phyloP scores from a whole-genome alignment of 2,329 filamentous ascomycete species.

The Ilyonectria robusta region DNA sequence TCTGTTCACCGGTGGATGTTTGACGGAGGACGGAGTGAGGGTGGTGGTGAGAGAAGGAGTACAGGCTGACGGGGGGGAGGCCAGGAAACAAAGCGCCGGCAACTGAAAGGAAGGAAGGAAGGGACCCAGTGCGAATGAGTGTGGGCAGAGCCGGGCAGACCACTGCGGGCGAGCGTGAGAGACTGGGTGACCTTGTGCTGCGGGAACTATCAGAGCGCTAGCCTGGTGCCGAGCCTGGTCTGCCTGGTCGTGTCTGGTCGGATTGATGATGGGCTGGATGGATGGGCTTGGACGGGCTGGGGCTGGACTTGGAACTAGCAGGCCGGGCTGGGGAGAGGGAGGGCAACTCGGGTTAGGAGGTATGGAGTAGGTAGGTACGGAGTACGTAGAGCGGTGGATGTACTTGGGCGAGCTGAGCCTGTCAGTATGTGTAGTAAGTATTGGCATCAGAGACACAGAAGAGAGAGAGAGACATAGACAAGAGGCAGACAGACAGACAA shows the following conservation, averaged over 20 bases:
- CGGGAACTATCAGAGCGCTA: conserved; percentile 28
- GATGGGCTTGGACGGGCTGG: neutral
- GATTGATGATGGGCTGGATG: neutral
- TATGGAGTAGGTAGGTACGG: neutral
- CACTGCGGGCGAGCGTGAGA: neutral
- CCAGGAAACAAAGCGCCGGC: conserved; percentile 9
- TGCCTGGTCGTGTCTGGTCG: conserved; percentile 5
- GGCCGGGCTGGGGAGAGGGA: neutral
- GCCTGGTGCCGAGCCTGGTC: conserved; percentile 15
- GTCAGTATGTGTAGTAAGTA: too few relatives aligned
- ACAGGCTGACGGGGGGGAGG: conserved; percentile 7
- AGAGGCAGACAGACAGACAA: neutral
- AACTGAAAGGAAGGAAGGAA: conserved; percentile 12
- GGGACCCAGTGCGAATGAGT: conserved; percentile 16
- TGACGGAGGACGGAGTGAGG: conserved; percentile 14
- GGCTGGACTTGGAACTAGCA: neutral
- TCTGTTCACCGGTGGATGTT: conserved; percentile 1
- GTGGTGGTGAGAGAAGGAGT: neutral
- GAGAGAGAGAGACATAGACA: neutral
- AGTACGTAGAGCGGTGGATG: too few relatives aligned
- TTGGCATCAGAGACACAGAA: neutral
- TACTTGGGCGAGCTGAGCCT: too few relatives aligned
- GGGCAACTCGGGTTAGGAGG: neutral
- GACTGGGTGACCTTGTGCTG: conserved; percentile 22
- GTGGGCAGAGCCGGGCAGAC: neutral